A percentile compares a stretch with the other conserved stretches of the same genome.
phyloP scores from a whole-genome alignment of 257 asterid genomes.

The Jacaranda mimosifolia region DNA sequence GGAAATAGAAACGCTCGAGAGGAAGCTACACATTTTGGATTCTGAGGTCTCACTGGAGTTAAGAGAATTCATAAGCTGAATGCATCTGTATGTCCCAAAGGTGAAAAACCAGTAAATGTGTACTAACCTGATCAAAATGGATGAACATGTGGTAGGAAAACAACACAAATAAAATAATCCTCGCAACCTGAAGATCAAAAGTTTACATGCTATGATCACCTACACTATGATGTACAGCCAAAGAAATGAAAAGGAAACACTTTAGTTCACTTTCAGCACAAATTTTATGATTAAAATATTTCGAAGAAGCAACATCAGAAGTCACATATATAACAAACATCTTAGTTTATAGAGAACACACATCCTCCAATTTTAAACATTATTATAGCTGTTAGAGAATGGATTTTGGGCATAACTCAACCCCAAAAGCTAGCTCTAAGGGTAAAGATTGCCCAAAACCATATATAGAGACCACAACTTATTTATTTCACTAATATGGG shows the following conservation, averaged over 20 bases:
- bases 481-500: no score
- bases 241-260: constrained; percentile 12
- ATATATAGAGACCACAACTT: no score
- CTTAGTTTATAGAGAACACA: background rate
- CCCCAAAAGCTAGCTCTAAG: no score
- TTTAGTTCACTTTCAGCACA: constrained; percentile 14
- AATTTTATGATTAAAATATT: background rate
- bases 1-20: no score
- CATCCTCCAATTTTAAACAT: background rate
- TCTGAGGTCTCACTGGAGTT: background rate
- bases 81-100: background rate
- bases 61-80: background rate
- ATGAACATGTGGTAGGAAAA: constrained; percentile 74
- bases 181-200: constrained; percentile 71
- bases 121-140: constrained; percentile 84
- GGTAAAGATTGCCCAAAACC: no score
- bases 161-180: constrained; percentile 73
- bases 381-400: no score
- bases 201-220: constrained; percentile 20
- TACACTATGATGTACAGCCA: constrained; percentile 1
- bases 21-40: no score
- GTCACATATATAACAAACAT: background rate
- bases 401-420: no score
- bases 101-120: background rate
- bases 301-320: background rate